Evolutionary conservation across 352 stramenopile species (phyloP).

Genomic region (Aphanomyces invadans): DNA sequence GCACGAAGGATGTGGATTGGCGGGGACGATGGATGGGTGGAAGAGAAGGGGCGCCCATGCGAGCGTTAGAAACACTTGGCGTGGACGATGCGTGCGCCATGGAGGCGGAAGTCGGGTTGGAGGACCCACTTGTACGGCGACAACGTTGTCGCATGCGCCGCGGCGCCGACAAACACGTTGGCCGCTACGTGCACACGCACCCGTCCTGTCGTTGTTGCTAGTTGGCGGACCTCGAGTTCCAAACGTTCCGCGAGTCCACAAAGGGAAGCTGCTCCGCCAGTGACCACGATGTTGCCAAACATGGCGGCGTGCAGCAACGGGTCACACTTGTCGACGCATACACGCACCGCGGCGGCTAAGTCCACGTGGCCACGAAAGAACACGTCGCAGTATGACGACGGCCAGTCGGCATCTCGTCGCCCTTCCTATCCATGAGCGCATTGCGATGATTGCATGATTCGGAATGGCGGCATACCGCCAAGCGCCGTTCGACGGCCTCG

Average conservation of each 20-base stretch:
- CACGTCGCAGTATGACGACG: background rate
- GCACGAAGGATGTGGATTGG: background rate
- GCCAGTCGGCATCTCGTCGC: background rate
- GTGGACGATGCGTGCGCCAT: constrained; percentile 20
- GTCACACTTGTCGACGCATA: constrained; percentile 1
- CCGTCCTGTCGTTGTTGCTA: background rate
- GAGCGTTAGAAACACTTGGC: constrained; percentile 18
- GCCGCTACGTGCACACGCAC: constrained; percentile 1
- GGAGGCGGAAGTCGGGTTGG: background rate
- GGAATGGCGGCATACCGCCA: background rate
- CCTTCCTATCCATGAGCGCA: no score
- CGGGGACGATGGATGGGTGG: background rate
- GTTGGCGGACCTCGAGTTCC: background rate
- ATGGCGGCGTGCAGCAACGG: background rate
- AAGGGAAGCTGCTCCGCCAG: background rate
- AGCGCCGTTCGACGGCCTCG: background rate
- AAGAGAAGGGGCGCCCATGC: background rate
- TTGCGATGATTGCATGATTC: no score
- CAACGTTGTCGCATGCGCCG: background rate
- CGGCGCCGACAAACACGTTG: background rate
- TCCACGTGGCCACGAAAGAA: background rate
- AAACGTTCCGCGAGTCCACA: background rate
- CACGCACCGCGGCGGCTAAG: background rate
- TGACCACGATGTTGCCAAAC: background rate
- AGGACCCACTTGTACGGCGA: constrained; percentile 22